Conservation (phyloP, 1,284 basidiomycete species). For the Trichosporon sp. region DNA sequence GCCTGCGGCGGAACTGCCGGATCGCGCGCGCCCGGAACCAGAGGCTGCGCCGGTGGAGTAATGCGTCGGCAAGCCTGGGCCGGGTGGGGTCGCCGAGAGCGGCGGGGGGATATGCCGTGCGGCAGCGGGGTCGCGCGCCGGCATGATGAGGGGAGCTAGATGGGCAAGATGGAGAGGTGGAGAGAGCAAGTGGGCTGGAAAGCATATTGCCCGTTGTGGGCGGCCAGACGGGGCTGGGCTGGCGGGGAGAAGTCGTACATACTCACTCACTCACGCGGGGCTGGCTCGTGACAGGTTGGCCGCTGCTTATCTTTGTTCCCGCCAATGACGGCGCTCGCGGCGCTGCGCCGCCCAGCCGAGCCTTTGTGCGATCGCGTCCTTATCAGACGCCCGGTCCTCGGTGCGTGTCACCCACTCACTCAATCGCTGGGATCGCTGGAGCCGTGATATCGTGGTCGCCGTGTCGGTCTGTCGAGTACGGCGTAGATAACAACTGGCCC, state of each 20-base stretch:
- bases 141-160: neutral
- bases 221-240: too few species aligned
- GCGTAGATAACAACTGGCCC: neutral
- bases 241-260: neutral
- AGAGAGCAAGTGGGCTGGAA: neutral
- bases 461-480: neutral
- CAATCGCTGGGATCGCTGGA: too few species aligned
- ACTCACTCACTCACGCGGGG: too few species aligned
- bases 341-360: neutral
- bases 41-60: neutral
- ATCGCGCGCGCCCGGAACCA: neutral
- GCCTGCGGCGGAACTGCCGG: neutral
- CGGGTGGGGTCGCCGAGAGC: neutral
- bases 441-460: too few species aligned
- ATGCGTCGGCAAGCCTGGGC: neutral
- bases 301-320: neutral
- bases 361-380: neutral
- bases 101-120: constrained; percentile 1
- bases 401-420: too few species aligned
- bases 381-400: neutral
- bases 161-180: neutral
- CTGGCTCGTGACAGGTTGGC: neutral
- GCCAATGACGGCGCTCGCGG: neutral
- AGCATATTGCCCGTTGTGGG: neutral
- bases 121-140: constrained; percentile 3